Percentiles rank a stretch among this genome's conserved stretches.
Evolutionary conservation across 345 rosid species (phyloP).

Genomic region (Abelmoschus esculentus): DNA sequence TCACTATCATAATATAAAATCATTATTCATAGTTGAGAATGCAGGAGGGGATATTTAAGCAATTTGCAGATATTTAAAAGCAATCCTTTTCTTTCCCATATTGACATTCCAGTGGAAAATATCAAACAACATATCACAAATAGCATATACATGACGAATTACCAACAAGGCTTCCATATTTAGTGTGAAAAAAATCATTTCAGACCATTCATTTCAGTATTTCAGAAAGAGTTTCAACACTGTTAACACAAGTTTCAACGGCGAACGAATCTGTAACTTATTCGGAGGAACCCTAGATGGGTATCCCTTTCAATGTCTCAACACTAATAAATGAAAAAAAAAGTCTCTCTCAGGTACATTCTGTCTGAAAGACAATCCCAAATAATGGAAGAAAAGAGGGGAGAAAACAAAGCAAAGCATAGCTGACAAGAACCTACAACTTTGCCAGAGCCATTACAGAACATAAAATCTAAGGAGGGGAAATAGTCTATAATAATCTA

Average conservation of each 20-base stretch:
- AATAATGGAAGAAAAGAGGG: conserved; percentile 15
- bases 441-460: conserved; percentile 34
- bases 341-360: conserved; percentile 39
- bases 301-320: conserved; percentile 28
- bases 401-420: conserved; percentile 18
- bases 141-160: too few relatives aligned
- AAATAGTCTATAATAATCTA: conserved; percentile 16
- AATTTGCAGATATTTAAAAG: too few relatives aligned
- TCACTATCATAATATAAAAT: too few relatives aligned
- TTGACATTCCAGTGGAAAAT: too few relatives aligned
- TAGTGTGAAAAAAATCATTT: not conserved
- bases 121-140: too few relatives aligned
- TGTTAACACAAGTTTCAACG: not conserved
- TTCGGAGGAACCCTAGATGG: conserved; percentile 40
- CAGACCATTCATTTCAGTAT: conserved; percentile 12
- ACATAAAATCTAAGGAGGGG: conserved; percentile 23
- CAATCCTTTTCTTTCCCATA: too few relatives aligned
- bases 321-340: conserved; percentile 40
- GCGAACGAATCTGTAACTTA: conserved; percentile 8
- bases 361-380: conserved; percentile 33
- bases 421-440: conserved; percentile 37
- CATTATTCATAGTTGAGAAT: too few relatives aligned
- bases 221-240: conserved; percentile 9
- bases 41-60: too few relatives aligned
- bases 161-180: too few relatives aligned